phyloP scores from a whole-genome alignment of 805 yeast species.

The Henningerozyma blattae region DNA sequence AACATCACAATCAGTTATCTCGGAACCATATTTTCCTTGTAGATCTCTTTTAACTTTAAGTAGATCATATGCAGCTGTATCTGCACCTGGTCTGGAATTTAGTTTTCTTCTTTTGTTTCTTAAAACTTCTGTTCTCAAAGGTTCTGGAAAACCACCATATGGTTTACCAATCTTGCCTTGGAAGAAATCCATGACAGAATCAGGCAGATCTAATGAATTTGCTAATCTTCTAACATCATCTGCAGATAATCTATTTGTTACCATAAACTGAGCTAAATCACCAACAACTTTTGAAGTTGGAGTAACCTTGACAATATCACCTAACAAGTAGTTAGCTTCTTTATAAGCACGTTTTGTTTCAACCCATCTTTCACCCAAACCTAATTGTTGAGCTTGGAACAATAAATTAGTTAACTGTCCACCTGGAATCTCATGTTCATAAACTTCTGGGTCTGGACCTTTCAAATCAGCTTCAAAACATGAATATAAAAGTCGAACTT shows the following conservation, averaged over 20 bases:
- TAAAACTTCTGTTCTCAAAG: constrained; percentile 79
- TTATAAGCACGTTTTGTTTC: constrained; percentile 89
- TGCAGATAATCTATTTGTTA: constrained; percentile 72
- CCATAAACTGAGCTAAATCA: constrained; percentile 97
- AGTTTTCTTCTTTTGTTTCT: constrained; percentile 86
- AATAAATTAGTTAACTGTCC: constrained; percentile 94
- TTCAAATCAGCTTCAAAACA: constrained; percentile 96
- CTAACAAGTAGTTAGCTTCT: constrained; percentile 78
- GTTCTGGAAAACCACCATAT: constrained; percentile 98
- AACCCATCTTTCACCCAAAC: constrained; percentile 88
- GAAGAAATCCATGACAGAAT: constrained; percentile 91
- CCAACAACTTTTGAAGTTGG: constrained; percentile 99
- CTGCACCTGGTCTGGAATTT: constrained; percentile 80
- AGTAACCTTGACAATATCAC: constrained; percentile 94
- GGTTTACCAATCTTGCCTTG: constrained; percentile 99
- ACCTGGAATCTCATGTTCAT: constrained; percentile 96
- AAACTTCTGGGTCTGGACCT: constrained; percentile 98
- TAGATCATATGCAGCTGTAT: constrained; percentile 71
- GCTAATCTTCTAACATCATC: constrained; percentile 84
- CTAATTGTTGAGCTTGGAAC: constrained; percentile 98
- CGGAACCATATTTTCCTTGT: constrained; percentile 57
- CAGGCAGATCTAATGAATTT: constrained; percentile 88
- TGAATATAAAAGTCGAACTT: constrained; percentile 89
- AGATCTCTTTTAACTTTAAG: constrained; percentile 59
- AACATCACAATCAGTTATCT: constrained; percentile 70